A percentile compares a stretch with the other conserved stretches of the same genome.
These are phyloP conservation scores for Colletotrichum siamense DNA, from an alignment of 2,329 filamentous ascomycete genomes.

Conservation along the genomic window DNA sequence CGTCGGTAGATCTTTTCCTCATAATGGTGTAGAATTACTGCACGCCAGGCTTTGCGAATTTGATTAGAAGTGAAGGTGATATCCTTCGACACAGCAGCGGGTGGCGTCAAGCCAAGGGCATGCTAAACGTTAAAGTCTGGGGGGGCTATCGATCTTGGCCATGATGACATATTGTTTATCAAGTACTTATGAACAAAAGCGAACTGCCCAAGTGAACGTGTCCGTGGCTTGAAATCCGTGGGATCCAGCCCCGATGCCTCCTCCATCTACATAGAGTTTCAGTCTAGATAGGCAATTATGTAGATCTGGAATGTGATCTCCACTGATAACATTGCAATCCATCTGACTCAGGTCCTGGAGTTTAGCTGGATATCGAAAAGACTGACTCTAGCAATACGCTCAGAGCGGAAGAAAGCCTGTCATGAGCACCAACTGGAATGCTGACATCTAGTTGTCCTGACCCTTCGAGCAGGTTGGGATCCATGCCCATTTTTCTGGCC, in stretches of 20 bases:
- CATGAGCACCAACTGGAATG: neutral
- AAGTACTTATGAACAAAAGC: too few species aligned
- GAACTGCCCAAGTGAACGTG: too few species aligned
- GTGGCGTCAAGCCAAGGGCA: too few species aligned
- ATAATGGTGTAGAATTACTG: too few species aligned
- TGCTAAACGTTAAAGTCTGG: too few species aligned
- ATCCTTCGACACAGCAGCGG: rapidly evolving
- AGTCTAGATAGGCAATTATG: neutral
- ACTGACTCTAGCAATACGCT: neutral
- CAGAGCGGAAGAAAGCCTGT: neutral
- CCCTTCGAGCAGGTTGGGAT: neutral
- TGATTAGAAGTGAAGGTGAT: too few species aligned
- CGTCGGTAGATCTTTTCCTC: too few species aligned
- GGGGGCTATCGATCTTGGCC: too few species aligned
- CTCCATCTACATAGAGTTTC: neutral
- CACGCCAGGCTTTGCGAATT: too few species aligned
- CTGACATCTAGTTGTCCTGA: neutral
- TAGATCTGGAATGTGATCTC: neutral
- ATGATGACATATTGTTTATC: too few species aligned
- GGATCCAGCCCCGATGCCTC: neutral
- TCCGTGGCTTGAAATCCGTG: too few species aligned
- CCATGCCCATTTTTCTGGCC: neutral
- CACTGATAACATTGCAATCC: neutral
- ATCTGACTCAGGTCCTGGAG: neutral
- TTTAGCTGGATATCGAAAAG: rapidly evolving